These are phyloP conservation scores for Candida xyloterini DNA, from an alignment of 805 yeast species.

Conservation along the genomic window DNA sequence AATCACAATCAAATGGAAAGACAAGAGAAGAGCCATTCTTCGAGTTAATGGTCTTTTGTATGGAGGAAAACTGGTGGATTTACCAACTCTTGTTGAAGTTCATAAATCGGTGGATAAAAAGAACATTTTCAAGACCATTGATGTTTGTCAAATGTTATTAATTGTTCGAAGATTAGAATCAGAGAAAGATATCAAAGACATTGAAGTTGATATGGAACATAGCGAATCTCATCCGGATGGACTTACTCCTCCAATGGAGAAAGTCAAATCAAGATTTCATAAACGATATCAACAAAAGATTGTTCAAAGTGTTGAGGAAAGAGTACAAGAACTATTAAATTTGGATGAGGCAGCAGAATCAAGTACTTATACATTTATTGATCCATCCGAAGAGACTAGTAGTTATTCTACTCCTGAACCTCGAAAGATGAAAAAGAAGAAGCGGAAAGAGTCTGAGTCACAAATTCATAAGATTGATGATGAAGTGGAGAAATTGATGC, in stretches of 20 bases:
- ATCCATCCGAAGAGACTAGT: slow-evolving; percentile 39
- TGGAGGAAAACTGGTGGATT: slow-evolving; percentile 81
- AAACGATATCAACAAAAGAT: slow-evolving; percentile 66
- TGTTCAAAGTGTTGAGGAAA: slow-evolving; percentile 72
- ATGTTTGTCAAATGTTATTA: slow-evolving; percentile 78
- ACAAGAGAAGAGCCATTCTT: slow-evolving; percentile 74
- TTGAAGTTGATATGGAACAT: slow-evolving; percentile 40
- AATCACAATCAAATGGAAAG: slow-evolving; percentile 77
- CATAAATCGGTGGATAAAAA: slow-evolving; percentile 88
- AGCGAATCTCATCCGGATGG: slow-evolving; percentile 66
- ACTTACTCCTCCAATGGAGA: slow-evolving; percentile 73
- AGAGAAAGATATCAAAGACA: slow-evolving; percentile 45
- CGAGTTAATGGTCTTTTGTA: slow-evolving; percentile 66
- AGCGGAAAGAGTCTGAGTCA: slow-evolving; percentile 21
- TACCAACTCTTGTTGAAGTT: slow-evolving; percentile 85
- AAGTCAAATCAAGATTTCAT: slow-evolving; percentile 69
- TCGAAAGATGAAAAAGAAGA: slow-evolving; percentile 19
- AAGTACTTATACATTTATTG: slow-evolving; percentile 70
- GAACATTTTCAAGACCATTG: slow-evolving; percentile 82
- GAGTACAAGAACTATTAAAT: slow-evolving; percentile 71
- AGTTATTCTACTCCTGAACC: slow-evolving; percentile 31
- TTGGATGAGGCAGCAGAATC: slow-evolving; percentile 84
- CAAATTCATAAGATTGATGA: slow-evolving; percentile 36
- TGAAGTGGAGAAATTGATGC: slow-evolving; percentile 23
- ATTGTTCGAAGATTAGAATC: slow-evolving; percentile 54